Evolutionary conservation across 2,329 filamentous ascomycete genomes (phyloP).

Genomic region (Juglanconis oblonga): DNA sequence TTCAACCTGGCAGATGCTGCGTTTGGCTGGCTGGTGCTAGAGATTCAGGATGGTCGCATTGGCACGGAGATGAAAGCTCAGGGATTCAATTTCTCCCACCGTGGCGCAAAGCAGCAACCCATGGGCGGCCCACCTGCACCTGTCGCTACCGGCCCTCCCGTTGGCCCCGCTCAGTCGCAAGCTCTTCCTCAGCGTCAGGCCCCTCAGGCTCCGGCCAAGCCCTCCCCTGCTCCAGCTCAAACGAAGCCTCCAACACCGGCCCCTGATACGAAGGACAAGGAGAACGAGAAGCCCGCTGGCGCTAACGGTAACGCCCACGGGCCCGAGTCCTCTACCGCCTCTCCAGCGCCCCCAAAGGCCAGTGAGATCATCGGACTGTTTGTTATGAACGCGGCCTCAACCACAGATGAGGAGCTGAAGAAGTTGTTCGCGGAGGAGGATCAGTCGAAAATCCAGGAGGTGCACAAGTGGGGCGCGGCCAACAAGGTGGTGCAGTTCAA

Average conservation of each 20-base stretch:
- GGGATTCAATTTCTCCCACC: slow-evolving; percentile 98
- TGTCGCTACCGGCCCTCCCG: slow-evolving; percentile 32
- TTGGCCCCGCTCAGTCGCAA: slow-evolving; percentile 30
- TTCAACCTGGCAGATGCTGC: slow-evolving; percentile 97
- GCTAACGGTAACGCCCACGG: slow-evolving; percentile 54
- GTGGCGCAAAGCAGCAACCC: slow-evolving; percentile 73
- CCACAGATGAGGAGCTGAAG: slow-evolving; percentile 76
- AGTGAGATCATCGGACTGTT: slow-evolving; percentile 77
- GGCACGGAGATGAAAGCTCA: slow-evolving; percentile 98
- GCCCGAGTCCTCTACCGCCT: slow-evolving; percentile 48
- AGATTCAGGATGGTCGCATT: slow-evolving; percentile 92
- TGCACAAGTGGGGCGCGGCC: slow-evolving; percentile 74
- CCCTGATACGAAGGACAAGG: slow-evolving; percentile 51
- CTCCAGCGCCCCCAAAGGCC: slow-evolving; percentile 56
- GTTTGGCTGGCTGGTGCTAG: slow-evolving; percentile 92
- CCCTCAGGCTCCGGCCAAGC: slow-evolving; percentile 40
- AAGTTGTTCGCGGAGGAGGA: slow-evolving; percentile 83
- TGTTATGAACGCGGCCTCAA: slow-evolving; percentile 69
- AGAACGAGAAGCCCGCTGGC: slow-evolving; percentile 52
- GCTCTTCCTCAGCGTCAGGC: slow-evolving; percentile 32
- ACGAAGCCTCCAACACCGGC: slow-evolving; percentile 46
- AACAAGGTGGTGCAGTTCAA: slow-evolving; percentile 88
- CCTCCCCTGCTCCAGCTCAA: slow-evolving; percentile 32
- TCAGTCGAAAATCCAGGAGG: slow-evolving; percentile 71
- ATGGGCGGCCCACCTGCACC: slow-evolving; percentile 32